Conservation (phyloP, 176 grass and related monocot genomes). For the Oryza meridionalis region DNA sequence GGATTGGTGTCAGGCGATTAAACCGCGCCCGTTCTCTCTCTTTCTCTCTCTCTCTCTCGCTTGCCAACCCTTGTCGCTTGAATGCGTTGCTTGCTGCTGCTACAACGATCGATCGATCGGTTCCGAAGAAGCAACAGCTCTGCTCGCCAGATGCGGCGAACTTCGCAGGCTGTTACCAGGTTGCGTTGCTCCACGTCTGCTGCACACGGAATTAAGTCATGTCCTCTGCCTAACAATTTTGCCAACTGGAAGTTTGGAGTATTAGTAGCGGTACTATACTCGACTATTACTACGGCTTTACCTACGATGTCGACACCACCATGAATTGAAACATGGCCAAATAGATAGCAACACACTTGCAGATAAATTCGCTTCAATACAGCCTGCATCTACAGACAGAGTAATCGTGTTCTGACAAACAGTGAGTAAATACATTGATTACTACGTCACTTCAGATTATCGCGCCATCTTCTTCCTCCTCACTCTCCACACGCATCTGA, state of each 20-base stretch:
- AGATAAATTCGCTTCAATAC: not conserved
- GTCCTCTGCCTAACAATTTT: conserved; percentile 26
- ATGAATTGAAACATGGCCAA: not conserved
- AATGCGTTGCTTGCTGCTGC: conserved; percentile 41
- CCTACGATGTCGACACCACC: not conserved
- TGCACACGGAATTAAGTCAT: conserved; percentile 31
- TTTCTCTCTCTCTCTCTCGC: not conserved
- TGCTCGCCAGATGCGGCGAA: not conserved
- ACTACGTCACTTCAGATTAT: conserved; percentile 21
- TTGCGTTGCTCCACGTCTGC: conserved; percentile 35
- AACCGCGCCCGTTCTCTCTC: not conserved
- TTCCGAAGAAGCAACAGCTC: not conserved
- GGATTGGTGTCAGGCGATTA: conserved; percentile 42
- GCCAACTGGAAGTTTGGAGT: conserved; percentile 34
- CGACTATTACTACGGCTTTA: not conserved
- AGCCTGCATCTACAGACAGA: not conserved
- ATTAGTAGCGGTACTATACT: not conserved
- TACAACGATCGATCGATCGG: not conserved
- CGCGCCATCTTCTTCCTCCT: not conserved
- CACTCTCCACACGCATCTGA: not conserved
- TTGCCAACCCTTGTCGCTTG: conserved; percentile 44
- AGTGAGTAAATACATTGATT: conserved; percentile 9
- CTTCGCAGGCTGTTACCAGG: conserved; percentile 11
- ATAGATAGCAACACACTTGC: not conserved
- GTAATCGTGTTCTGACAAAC: not conserved